A percentile compares a stretch with the other conserved stretches of the same genome.
These are phyloP conservation scores for Daedalea quercina DNA, from an alignment of 768 basidiomycete species.

Conservation along the genomic window DNA sequence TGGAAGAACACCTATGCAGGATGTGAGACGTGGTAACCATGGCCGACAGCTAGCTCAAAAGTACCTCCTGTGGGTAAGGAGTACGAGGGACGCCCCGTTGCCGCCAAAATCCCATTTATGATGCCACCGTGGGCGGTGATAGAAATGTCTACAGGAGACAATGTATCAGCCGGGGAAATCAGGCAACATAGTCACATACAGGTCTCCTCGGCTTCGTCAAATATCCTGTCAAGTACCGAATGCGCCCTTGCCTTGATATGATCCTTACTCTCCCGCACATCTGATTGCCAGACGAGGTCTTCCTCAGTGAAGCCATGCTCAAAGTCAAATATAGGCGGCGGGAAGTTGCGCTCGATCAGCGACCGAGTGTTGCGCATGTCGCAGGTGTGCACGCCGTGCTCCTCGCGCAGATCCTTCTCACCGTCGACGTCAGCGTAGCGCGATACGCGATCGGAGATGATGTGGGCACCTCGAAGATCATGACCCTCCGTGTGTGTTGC, in stretches of 20 bases:
- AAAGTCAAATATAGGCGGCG: conserved; percentile 37
- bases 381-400: conserved; percentile 63
- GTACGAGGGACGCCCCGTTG: conserved; percentile 39
- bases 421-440: conserved; percentile 23
- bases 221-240: conserved; percentile 48
- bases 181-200: conserved; percentile 33
- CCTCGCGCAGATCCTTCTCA: conserved; percentile 58
- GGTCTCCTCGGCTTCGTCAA: conserved; percentile 35
- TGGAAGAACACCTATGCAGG: conserved; percentile 10
- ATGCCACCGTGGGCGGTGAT: conserved; percentile 63
- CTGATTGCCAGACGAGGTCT: conserved; percentile 53
- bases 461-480: conserved; percentile 30
- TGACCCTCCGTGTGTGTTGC: background rate
- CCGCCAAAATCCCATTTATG: conserved; percentile 47
- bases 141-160: conserved; percentile 42
- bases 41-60: too few species aligned
- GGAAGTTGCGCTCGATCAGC: conserved; percentile 43
- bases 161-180: background rate
- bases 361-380: conserved; percentile 51
- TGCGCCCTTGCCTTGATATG: conserved; percentile 43
- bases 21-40: background rate
- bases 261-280: conserved; percentile 44
- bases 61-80: conserved; percentile 58
- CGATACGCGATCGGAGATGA: too few species aligned
- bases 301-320: conserved; percentile 56